Conservation (phyloP, 2,329 filamentous ascomycete species). For the Myriosclerotinia duriaeana region DNA sequence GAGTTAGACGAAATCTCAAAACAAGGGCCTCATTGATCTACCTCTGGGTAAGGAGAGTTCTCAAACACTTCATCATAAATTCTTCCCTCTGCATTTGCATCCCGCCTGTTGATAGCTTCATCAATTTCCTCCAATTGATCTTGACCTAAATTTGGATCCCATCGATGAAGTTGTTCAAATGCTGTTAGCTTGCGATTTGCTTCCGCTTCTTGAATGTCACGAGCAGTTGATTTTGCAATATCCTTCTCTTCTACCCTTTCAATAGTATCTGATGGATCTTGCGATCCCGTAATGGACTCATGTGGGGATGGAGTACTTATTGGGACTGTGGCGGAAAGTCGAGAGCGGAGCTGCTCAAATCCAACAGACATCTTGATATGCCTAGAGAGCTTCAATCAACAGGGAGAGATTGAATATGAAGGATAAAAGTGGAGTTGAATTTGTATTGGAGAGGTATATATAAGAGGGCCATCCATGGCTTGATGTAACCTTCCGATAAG, state of each 20-base stretch:
- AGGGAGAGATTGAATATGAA: neutral
- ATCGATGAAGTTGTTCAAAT: slow-evolving; percentile 28
- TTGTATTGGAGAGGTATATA: neutral
- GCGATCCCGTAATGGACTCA: neutral
- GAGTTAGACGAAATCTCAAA: neutral
- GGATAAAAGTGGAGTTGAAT: neutral
- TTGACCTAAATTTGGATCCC: slow-evolving; percentile 28
- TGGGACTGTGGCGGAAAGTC: neutral
- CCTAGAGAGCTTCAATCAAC: neutral
- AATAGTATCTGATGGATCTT: neutral
- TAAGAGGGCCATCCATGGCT: neutral
- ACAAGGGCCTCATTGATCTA: neutral
- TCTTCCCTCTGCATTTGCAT: slow-evolving; percentile 24
- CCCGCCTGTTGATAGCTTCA: slow-evolving; percentile 27
- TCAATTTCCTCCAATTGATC: slow-evolving; percentile 28
- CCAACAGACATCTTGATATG: slow-evolving; percentile 8
- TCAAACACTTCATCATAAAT: slow-evolving; percentile 29
- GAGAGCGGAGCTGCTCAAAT: slow-evolving; percentile 5
- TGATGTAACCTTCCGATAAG: neutral
- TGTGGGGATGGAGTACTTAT: neutral
- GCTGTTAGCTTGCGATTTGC: slow-evolving; percentile 26
- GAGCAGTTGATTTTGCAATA: slow-evolving; percentile 16
- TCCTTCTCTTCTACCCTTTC: slow-evolving; percentile 21
- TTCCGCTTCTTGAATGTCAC: slow-evolving; percentile 24
- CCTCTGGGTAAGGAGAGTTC: slow-evolving; percentile 28